Evolutionary conservation across 2,329 filamentous ascomycete genomes (phyloP).

Genomic region (Alternaria conjuncta): DNA sequence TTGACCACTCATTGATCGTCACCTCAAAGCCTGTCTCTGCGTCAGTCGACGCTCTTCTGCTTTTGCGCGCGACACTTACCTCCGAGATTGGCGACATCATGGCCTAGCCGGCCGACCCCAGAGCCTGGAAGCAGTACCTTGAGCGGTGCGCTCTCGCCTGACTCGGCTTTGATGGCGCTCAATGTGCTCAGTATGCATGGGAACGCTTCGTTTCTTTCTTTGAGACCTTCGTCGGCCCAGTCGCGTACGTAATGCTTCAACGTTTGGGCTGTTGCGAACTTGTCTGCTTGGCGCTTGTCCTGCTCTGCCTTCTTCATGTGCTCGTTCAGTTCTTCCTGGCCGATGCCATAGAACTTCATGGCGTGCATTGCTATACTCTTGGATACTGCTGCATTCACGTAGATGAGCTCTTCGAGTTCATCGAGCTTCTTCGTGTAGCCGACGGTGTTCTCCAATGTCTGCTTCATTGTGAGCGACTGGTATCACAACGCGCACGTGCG

Average conservation of each 20-base stretch:
- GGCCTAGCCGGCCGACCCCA: conserved; percentile 60
- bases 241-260: conserved; percentile 66
- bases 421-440: conserved; percentile 52
- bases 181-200: conserved; percentile 43
- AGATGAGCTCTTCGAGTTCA: conserved; percentile 52
- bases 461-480: not conserved
- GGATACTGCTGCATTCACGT: conserved; percentile 56
- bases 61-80: conserved; percentile 31
- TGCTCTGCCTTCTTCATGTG: conserved; percentile 51
- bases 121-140: conserved; percentile 61
- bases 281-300: conserved; percentile 49
- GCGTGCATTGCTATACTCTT: conserved; percentile 55
- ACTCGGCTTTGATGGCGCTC: not conserved
- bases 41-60: not conserved
- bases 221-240: conserved; percentile 58
- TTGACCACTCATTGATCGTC: conserved; percentile 64
- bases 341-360: conserved; percentile 56
- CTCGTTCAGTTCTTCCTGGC: conserved; percentile 53
- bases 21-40: conserved; percentile 55
- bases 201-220: conserved; percentile 55
- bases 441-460: conserved; percentile 28
- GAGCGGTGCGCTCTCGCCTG: conserved; percentile 14
- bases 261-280: conserved; percentile 58
- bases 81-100: conserved; percentile 56
- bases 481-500: not conserved